Conservation (phyloP, 805 yeast genomes). For the Kazachstania psychrophila region DNA sequence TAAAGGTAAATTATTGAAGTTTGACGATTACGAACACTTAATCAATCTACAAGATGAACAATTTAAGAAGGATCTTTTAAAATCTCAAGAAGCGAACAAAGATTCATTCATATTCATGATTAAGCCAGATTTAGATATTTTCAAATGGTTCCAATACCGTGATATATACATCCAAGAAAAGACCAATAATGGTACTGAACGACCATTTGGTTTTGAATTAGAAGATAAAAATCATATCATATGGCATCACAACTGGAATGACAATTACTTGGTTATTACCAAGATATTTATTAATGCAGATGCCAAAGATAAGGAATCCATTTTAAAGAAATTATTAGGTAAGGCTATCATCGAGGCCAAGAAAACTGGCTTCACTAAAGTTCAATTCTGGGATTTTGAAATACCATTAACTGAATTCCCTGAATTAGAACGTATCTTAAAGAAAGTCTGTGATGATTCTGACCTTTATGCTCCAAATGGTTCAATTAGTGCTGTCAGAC, state of each 20-base stretch:
- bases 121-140: constrained; percentile 32
- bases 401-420: constrained; percentile 23
- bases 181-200: constrained; percentile 7
- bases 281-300: constrained; percentile 18
- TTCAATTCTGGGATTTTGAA: constrained; percentile 36
- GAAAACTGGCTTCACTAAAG: constrained; percentile 16
- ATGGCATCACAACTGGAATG: constrained; percentile 40
- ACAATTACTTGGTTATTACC: constrained; percentile 22
- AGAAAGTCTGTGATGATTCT: constrained; percentile 18
- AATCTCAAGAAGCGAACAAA: constrained; percentile 16
- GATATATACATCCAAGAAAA: constrained; percentile 29
- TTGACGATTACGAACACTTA: constrained; percentile 28
- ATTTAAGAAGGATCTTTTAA: constrained; percentile 14
- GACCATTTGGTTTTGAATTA: constrained; percentile 27
- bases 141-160: constrained; percentile 37
- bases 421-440: constrained; percentile 12
- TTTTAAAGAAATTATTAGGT: constrained; percentile 23
- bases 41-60: constrained; percentile 21
- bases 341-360: constrained; percentile 32
- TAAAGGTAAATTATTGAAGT: constrained; percentile 21
- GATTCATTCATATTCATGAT: constrained; percentile 25
- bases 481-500: constrained; percentile 35
- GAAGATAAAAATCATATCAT: constrained; percentile 30
- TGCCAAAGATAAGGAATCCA: constrained; percentile 8
- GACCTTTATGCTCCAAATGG: constrained; percentile 23